These are phyloP conservation scores for Boechera divaricarpa DNA, from an alignment of 345 rosid species.

Conservation along the genomic window DNA sequence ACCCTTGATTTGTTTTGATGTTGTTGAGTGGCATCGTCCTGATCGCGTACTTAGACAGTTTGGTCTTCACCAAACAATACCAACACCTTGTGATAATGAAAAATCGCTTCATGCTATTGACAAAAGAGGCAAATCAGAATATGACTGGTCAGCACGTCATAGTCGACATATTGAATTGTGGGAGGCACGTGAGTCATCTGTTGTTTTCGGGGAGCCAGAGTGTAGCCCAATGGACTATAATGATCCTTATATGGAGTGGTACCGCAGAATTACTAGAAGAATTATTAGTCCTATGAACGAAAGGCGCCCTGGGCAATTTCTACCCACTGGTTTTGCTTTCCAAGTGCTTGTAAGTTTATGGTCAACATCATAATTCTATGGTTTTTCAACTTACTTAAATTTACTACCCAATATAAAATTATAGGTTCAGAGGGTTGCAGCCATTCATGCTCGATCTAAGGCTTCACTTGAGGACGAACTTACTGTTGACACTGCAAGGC, in stretches of 20 bases:
- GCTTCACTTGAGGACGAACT: slow-evolving; percentile 48
- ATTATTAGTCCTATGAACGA: slow-evolving; percentile 51
- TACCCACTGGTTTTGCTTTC: slow-evolving; percentile 51
- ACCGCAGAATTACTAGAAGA: slow-evolving; percentile 48
- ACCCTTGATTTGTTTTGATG: slow-evolving; percentile 49
- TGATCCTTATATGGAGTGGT: slow-evolving; percentile 53
- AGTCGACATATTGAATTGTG: slow-evolving; percentile 45
- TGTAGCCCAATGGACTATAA: slow-evolving; percentile 48
- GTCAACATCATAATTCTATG: not conserved
- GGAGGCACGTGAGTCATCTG: slow-evolving; percentile 47
- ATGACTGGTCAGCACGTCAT: slow-evolving; percentile 52
- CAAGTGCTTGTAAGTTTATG: slow-evolving; percentile 47
- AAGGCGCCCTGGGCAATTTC: slow-evolving; percentile 51
- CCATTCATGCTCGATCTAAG: slow-evolving; percentile 48
- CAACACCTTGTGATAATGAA: slow-evolving; percentile 48
- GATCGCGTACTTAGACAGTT: slow-evolving; percentile 49
- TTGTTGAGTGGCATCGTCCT: slow-evolving; percentile 53
- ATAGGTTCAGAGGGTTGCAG: slow-evolving; percentile 50
- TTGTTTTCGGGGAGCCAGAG: slow-evolving; percentile 41
- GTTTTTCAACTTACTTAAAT: not conserved
- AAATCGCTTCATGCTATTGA: slow-evolving; percentile 50
- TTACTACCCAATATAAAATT: slow-evolving; percentile 7
- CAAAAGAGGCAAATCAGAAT: slow-evolving; percentile 49
- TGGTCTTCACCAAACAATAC: slow-evolving; percentile 47
- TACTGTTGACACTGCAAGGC: slow-evolving; percentile 46